phyloP scores from a whole-genome alignment of 441 rosid genomes.

The Heliophila coronopifolia region DNA sequence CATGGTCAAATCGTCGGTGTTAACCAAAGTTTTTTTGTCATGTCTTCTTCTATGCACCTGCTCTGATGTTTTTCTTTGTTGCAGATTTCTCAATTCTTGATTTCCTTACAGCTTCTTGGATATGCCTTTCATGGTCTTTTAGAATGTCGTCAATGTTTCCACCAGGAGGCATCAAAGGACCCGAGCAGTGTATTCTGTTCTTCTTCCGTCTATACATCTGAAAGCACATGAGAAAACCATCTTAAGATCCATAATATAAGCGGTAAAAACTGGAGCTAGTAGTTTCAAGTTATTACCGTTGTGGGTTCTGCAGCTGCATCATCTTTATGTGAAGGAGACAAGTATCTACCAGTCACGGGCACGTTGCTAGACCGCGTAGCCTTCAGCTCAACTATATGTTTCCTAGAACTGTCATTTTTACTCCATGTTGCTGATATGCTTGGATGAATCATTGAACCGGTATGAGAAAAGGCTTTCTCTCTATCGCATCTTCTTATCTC shows the following conservation, averaged over 20 bases:
- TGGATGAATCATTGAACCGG: conserved; percentile 57
- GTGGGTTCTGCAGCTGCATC: conserved; percentile 31
- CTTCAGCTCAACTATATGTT: conserved; percentile 31
- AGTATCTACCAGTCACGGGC: conserved; percentile 32
- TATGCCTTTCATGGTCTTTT: conserved; percentile 85
- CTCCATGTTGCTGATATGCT: conserved; percentile 33
- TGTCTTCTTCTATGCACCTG: conserved; percentile 20
- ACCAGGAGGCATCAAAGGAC: conserved; percentile 87
- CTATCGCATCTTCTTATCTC: conserved; percentile 36
- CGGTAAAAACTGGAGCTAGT: no score
- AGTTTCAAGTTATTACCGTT: conserved; percentile 34
- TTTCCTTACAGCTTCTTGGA: conserved; percentile 85
- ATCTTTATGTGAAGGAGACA: conserved; percentile 31
- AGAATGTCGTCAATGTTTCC: conserved; percentile 82
- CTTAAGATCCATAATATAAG: not conserved
- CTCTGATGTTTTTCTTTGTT: conserved; percentile 33
- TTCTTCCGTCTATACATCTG: conserved; percentile 63
- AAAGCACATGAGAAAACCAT: conserved; percentile 25
- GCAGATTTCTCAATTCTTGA: conserved; percentile 59
- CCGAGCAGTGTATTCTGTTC: conserved; percentile 74
- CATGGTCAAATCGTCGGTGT: not conserved
- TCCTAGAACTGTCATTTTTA: conserved; percentile 27
- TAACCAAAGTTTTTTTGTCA: not conserved
- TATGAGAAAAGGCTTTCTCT: conserved; percentile 38
- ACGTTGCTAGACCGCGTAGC: conserved; percentile 30